Evolutionary conservation across 1,284 basidiomycete species (phyloP).

Genomic region (Ustilago curta): DNA sequence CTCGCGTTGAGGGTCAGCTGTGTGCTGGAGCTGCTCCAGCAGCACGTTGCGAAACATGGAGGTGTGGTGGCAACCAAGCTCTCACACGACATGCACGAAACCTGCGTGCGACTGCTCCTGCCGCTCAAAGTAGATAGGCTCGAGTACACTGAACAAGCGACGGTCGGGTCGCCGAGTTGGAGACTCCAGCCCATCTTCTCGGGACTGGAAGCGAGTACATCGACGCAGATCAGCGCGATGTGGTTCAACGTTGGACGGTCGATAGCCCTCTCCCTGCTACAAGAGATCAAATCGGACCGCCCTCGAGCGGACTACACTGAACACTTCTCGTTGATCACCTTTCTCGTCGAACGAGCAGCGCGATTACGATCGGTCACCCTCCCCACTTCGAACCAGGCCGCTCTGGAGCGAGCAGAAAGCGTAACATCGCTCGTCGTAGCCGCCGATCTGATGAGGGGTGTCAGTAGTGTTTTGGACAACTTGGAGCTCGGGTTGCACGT

Average conservation of each 20-base stretch:
- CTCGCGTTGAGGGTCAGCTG: slow-evolving; percentile 25
- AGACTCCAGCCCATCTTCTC: slow-evolving; percentile 27
- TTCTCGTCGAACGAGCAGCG: slow-evolving; percentile 15
- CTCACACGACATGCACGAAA: slow-evolving; percentile 11
- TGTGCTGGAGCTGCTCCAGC: slow-evolving; percentile 7
- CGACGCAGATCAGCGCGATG: slow-evolving; percentile 26
- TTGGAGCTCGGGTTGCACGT: slow-evolving; percentile 19
- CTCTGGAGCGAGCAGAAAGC: slow-evolving; percentile 7
- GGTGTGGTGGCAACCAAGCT: slow-evolving; percentile 5
- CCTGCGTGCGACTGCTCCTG: slow-evolving; percentile 5
- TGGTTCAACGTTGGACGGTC: slow-evolving; percentile 23
- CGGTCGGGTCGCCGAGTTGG: not conserved
- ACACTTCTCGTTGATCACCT: slow-evolving; percentile 15
- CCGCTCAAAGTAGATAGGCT: slow-evolving; percentile 23
- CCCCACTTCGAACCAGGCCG: not conserved
- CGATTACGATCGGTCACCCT: slow-evolving; percentile 16
- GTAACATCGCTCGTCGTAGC: slow-evolving; percentile 40
- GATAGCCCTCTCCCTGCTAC: slow-evolving; percentile 13
- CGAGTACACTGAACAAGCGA: slow-evolving; percentile 10
- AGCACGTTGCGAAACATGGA: not conserved
- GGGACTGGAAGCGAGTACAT: slow-evolving; percentile 21
- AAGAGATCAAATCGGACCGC: slow-evolving; percentile 7
- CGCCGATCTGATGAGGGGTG: slow-evolving; percentile 46
- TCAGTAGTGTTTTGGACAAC: slow-evolving; percentile 40
- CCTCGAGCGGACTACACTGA: not conserved